Evolutionary conservation across 1,284 basidiomycete genomes (phyloP).

Genomic region (Veloboletus limbatus): DNA sequence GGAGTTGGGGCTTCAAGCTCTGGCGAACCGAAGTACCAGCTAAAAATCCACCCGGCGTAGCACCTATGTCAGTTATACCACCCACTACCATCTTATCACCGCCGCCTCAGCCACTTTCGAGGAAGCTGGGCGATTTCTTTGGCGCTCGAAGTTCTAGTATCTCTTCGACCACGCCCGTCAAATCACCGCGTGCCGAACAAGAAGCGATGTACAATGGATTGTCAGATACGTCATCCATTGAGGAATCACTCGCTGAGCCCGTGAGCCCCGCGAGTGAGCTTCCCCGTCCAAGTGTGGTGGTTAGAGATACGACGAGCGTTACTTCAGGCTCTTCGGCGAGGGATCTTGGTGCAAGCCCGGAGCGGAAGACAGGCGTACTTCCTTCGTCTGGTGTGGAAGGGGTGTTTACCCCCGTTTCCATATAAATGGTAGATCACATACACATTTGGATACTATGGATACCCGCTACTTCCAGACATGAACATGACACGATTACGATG

Average conservation of each 20-base stretch:
- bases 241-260: conserved; percentile 45
- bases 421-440: conserved; percentile 25
- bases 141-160: conserved; percentile 49
- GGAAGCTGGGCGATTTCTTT: conserved; percentile 70
- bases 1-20: conserved; percentile 61
- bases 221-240: conserved; percentile 54
- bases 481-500: conserved; percentile 14
- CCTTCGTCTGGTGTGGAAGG: conserved; percentile 16
- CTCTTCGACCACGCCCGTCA: conserved; percentile 40
- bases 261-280: conserved; percentile 50
- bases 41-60: conserved; percentile 22
- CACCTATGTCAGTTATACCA: conserved; percentile 35
- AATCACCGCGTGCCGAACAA: conserved; percentile 34
- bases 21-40: conserved; percentile 50
- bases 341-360: conserved; percentile 31
- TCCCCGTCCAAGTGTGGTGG: conserved; percentile 34
- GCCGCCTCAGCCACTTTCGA: conserved; percentile 43
- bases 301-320: conserved; percentile 36
- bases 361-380: conserved; percentile 21
- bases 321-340: conserved; percentile 27
- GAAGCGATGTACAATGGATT: conserved; percentile 44
- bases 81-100: conserved; percentile 23
- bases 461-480: conserved; percentile 6
- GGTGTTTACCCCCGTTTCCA: conserved; percentile 28
- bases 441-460: conserved; percentile 16